Evolutionary conservation across 2,329 filamentous ascomycete genomes (phyloP).

Genomic region (Lomentospora prolificans): DNA sequence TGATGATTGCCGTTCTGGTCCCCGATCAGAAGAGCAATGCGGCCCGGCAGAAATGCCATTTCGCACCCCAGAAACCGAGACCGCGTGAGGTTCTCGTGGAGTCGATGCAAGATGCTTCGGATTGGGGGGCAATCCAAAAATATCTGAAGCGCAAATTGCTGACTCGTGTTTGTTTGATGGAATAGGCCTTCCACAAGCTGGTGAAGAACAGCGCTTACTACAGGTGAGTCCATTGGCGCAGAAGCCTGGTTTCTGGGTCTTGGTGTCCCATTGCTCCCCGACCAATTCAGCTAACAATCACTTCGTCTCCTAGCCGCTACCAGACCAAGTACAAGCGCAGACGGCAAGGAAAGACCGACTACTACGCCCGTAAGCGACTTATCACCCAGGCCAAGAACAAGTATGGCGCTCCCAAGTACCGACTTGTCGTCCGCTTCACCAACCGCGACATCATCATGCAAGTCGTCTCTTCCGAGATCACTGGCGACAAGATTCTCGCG

Average conservation of each 20-base stretch:
- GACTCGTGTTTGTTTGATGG: constrained; percentile 62
- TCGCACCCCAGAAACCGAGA: constrained; percentile 7
- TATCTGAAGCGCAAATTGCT: constrained; percentile 99
- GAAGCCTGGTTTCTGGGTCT: not conserved
- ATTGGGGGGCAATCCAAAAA: constrained; percentile 20
- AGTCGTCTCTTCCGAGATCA: constrained; percentile 93
- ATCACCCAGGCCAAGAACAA: constrained; percentile 99
- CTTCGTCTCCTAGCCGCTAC: constrained; percentile 61
- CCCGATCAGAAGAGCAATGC: not conserved
- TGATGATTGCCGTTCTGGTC: constrained; percentile 10
- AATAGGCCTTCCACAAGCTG: constrained; percentile 81
- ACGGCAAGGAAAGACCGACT: constrained; percentile 96
- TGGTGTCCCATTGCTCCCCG: not conserved
- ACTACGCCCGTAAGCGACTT: constrained; percentile 99
- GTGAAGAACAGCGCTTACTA: constrained; percentile 98
- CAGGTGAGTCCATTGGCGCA: constrained; percentile 56
- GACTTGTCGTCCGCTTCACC: constrained; percentile 97
- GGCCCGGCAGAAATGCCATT: constrained; percentile 33
- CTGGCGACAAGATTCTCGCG: constrained; percentile 92
- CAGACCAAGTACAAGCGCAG: constrained; percentile 99
- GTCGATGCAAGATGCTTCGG: constrained; percentile 99
- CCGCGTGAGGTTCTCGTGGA: constrained; percentile 30
- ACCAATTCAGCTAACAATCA: constrained; percentile 16
- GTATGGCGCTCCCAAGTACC: constrained; percentile 99
- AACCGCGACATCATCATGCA: constrained; percentile 99